Base-by-base conservation (phyloP, 2,329 filamentous ascomycete genomes). In the Fusarium concolor region DNA sequence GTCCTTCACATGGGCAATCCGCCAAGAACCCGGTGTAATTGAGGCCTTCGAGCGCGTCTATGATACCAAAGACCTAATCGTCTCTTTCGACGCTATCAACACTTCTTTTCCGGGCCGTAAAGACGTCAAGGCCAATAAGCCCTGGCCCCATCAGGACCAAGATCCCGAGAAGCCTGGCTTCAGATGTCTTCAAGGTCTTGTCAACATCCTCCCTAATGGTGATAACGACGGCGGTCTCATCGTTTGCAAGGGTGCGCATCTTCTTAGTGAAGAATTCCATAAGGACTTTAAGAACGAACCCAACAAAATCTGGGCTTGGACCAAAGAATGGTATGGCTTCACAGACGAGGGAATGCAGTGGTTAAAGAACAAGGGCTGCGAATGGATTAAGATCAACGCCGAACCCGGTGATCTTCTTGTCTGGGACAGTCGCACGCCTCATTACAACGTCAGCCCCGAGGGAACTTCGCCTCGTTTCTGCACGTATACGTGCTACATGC, bases 401-500 rank as follows among this genome's bases (percentile, higher is more conserved):
- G 56, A 44, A 14, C 41, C 58, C 0, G 58, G 58, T 0, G 58
- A 62, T 22, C 46, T 62, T 9, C 20, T 62, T 0, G 56, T 62
- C 2, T 62, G 58, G 58, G 58, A 62, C 10, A 62, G 56, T 1
- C 58, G 58, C 14, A 62, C 58, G 2, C 58, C 58, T 18, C 58
- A 62, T 10, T 62, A 62, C 22, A 62, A 62, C n/a, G 26, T 62
- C 8, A 62, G 58, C 4, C 56, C 58, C 14, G 33, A 53, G 2
- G 58, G 56, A 1, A 46, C 15, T 1, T 28, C 10, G 6, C 56
- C 58, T 0, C 10, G 58, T 0, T 54, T 54, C 41, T 62, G 58
- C 17, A 62, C 56, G 3, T 62, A 62, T 37, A 62, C 58, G 0
- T 62, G 58, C 10, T 62, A 62, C 4, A 62, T 62, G 58, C 58